Base-by-base conservation (phyloP, 2,329 filamentous ascomycete species). In the Metarhizium rileyi region DNA sequence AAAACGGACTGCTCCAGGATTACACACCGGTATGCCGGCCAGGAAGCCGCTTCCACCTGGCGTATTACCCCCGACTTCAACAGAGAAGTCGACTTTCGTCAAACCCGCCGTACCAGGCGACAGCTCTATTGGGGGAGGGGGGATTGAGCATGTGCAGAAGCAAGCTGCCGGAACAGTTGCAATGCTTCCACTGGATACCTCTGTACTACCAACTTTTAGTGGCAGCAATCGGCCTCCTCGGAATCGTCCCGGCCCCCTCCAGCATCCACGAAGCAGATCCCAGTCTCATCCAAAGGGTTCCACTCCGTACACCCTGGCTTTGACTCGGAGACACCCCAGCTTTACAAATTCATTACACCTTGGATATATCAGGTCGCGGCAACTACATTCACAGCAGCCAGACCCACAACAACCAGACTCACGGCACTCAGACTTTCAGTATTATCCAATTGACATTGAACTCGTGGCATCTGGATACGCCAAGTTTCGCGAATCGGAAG, bases 331-430 rank as follows among this genome's bases (percentile, higher is more conserved):
- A 55, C 83, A 90, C 61, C 84, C 84, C 1, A 72, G 76, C 22
- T 79, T 82, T 8, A 80, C 81, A 7, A 74, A 73, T 49, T 86
- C 90, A 63, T 89, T 85, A 84, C 90, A 90, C 59, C 76, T 90
- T 12, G 86, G 82, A 22, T 81, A 74, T 49, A 75, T 89, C 45
- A 75, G 74, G 2, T 80, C 76, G 0, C 44, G 49, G 52, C 49
- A 23, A 55, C 26, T 50, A 8, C n/a, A 2, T 26, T 16, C n/a
- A n/a, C n/a, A n/a, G n/a, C n/a, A n/a, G n/a, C n/a, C n/a, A n/a
- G n/a, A n/a, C n/a, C n/a, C n/a, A n/a, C n/a, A n/a, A n/a, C n/a
- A n/a, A n/a, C n/a, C n/a, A n/a, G n/a, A n/a, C n/a, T 80, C 76
- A 0, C 44, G 49, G 52, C 49, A 23, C 55, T 25, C 49, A 8